phyloP scores from a whole-genome alignment of 148 eudicot species.

The Persicaria tinctoria region DNA sequence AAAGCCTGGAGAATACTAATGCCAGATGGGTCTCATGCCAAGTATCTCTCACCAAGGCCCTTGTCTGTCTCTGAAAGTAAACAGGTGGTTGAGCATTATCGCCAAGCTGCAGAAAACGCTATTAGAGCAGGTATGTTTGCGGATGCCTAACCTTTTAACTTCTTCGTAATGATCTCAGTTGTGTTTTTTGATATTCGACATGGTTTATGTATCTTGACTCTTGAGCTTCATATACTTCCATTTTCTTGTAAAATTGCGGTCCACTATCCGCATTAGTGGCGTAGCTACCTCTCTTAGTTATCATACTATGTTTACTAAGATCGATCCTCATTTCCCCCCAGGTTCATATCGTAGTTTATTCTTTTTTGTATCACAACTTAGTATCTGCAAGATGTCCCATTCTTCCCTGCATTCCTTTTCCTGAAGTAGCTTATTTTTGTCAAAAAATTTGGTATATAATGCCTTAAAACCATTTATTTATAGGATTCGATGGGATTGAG shows the following conservation, averaged over 20 bases:
- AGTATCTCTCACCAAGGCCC: constrained; percentile 56
- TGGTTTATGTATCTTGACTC: no score
- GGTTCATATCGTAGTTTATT: neutral
- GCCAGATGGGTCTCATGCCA: constrained; percentile 62
- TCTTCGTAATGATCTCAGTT: neutral
- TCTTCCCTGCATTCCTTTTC: neutral
- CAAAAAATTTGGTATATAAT: neutral
- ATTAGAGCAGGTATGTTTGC: constrained; percentile 59
- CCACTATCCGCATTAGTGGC: neutral
- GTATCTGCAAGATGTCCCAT: no score
- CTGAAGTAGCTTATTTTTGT: neutral
- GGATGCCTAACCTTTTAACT: neutral
- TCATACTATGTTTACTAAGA: neutral
- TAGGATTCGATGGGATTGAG: constrained; percentile 90
- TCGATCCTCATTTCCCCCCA: neutral
- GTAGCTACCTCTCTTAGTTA: neutral
- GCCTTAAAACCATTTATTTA: neutral
- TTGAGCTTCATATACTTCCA: neutral
- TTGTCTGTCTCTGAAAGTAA: constrained; percentile 43
- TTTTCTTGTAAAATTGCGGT: neutral
- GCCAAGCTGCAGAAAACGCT: constrained; percentile 76
- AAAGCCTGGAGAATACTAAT: constrained; percentile 72
- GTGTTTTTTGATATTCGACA: neutral
- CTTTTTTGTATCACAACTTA: no score
- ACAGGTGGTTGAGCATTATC: constrained; percentile 52